Conservation (phyloP, 148 eudicot species). For the Oxyria digyna region DNA sequence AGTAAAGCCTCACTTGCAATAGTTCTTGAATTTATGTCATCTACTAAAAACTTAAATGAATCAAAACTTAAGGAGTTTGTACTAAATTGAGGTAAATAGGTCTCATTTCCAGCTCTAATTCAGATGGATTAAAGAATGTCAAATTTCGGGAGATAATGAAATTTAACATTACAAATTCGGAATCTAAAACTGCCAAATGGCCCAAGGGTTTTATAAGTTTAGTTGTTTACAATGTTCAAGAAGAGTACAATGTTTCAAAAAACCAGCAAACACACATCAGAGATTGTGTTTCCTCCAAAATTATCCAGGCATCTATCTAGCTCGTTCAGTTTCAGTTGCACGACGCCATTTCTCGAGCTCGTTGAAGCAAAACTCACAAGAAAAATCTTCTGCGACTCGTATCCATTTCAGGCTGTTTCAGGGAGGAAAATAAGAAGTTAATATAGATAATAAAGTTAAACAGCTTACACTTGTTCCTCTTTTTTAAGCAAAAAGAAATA, state of each 20-base stretch:
- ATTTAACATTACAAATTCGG: too few relatives aligned
- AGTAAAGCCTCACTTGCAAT: too few relatives aligned
- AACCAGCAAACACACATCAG: background rate
- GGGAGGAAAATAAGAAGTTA: background rate
- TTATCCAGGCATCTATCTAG: background rate
- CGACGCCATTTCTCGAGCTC: background rate
- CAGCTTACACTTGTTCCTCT: background rate
- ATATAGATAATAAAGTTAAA: background rate
- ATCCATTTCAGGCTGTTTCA: constrained; percentile 81
- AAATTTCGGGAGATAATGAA: too few relatives aligned
- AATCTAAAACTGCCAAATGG: too few relatives aligned
- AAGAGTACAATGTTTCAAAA: background rate
- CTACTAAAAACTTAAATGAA: too few relatives aligned
- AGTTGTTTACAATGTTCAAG: background rate
- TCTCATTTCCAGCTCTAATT: too few relatives aligned
- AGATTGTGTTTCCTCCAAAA: background rate
- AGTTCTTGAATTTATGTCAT: too few relatives aligned
- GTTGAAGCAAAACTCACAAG: constrained; percentile 29
- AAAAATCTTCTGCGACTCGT: constrained; percentile 94
- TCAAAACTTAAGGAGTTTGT: too few relatives aligned
- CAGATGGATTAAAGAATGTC: too few relatives aligned
- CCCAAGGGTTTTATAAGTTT: background rate
- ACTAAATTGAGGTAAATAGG: too few relatives aligned
- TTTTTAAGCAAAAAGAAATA: too few relatives aligned
- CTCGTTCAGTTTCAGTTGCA: background rate